These are phyloP conservation scores for Trematosphaeria pertusa DNA, from an alignment of 2,329 filamentous ascomycete species.

Conservation along the genomic window DNA sequence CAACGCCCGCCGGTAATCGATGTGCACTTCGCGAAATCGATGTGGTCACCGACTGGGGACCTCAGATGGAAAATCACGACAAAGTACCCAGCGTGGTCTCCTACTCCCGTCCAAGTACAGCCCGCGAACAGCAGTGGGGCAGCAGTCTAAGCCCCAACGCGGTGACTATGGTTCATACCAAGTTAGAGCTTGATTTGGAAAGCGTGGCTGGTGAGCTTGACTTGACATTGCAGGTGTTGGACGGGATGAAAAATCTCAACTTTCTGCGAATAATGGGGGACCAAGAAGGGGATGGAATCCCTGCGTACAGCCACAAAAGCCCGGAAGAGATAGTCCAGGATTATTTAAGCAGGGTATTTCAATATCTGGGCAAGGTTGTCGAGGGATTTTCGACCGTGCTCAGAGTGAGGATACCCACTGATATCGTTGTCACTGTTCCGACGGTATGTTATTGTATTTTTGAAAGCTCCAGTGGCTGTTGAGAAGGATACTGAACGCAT, in stretches of 20 bases:
- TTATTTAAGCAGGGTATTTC: conserved; percentile 34
- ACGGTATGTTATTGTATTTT: too few relatives aligned
- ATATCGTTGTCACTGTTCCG: conserved; percentile 38
- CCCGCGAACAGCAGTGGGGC: conserved; percentile 31
- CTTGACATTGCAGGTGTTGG: conserved; percentile 30
- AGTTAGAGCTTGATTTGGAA: conserved; percentile 35
- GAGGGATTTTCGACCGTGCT: too few relatives aligned
- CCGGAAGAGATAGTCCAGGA: conserved; percentile 38
- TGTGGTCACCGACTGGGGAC: conserved; percentile 31
- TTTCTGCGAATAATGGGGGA: conserved; percentile 25
- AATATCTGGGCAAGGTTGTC: too few relatives aligned
- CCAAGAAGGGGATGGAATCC: conserved; percentile 11
- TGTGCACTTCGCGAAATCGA: conserved; percentile 32
- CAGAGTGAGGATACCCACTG: conserved; percentile 17
- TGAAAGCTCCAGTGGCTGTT: too few relatives aligned
- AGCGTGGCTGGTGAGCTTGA: too few relatives aligned
- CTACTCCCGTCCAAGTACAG: conserved; percentile 21
- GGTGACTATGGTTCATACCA: conserved; percentile 39
- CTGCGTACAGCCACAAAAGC: conserved; percentile 28
- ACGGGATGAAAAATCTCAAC: conserved; percentile 36
- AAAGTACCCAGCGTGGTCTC: conserved; percentile 41
- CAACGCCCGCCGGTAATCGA: conserved; percentile 10
- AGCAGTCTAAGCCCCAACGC: conserved; percentile 25
- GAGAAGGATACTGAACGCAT: too few relatives aligned
- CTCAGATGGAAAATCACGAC: conserved; percentile 25